Evolutionary conservation across 176 grass and related monocot species (phyloP).

Genomic region (Ananas comosus): DNA sequence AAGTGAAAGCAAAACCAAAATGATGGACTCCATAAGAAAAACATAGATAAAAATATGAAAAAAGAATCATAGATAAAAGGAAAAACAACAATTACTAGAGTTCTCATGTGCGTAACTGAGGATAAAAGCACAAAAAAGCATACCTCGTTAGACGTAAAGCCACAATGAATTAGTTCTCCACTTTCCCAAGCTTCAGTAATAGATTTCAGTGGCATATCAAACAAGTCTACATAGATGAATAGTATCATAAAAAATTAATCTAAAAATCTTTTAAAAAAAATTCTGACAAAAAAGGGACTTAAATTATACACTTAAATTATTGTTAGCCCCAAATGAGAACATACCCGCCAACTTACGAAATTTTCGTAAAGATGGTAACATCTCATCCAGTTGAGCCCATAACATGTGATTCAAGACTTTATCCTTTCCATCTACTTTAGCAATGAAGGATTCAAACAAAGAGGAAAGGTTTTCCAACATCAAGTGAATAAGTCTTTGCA

Average conservation of each 20-base stretch:
- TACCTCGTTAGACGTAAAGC: conserved; percentile 81
- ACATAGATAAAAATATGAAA: too few species aligned
- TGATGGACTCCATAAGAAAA: too few species aligned
- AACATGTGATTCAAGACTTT: conserved; percentile 32
- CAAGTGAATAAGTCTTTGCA: conserved; percentile 90
- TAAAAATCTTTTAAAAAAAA: background rate
- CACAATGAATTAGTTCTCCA: conserved; percentile 57
- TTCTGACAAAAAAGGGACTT: background rate
- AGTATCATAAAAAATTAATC: conserved; percentile 22
- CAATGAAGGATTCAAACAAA: conserved; percentile 59
- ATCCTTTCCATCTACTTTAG: conserved; percentile 24
- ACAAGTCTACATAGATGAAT: conserved; percentile 42
- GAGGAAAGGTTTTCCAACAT: conserved; percentile 70
- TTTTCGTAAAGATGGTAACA: conserved; percentile 59
- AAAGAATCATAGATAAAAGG: background rate
- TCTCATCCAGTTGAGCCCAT: conserved; percentile 36
- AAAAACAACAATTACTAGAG: background rate
- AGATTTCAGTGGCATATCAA: conserved; percentile 94
- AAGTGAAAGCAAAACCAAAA: too few species aligned
- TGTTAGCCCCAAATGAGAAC: background rate
- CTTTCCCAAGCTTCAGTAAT: conserved; percentile 79
- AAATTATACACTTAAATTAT: conserved; percentile 14
- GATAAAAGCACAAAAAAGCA: conserved; percentile 8
- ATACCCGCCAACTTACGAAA: conserved; percentile 78
- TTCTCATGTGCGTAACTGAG: background rate